Percentiles rank a stretch among this genome's conserved stretches.
phyloP scores from a whole-genome alignment of 1,139 yeast species.

The Kazachstania sp. region DNA sequence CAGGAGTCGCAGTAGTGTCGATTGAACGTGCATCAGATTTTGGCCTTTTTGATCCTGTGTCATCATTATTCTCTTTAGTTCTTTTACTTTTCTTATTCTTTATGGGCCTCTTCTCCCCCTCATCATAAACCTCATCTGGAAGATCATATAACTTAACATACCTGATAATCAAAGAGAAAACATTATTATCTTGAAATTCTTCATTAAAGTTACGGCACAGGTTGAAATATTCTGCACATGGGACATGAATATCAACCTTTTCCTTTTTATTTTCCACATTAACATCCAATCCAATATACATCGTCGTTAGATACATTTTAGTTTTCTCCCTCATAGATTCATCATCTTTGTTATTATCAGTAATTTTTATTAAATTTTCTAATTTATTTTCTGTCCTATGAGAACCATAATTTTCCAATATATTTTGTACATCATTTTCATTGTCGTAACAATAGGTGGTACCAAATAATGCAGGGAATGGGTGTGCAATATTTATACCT shows the following conservation, averaged over 20 bases:
- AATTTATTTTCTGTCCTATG: constrained; percentile 36
- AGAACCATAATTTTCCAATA: constrained; percentile 50
- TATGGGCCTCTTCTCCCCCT: constrained; percentile 66
- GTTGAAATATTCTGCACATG: constrained; percentile 81
- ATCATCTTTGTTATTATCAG: constrained; percentile 32
- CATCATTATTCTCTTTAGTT: constrained; percentile 14
- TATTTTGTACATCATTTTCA: constrained; percentile 46
- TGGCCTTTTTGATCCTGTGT: constrained; percentile 24
- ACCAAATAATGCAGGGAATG: constrained; percentile 72
- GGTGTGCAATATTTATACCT: constrained; percentile 80
- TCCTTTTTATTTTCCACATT: constrained; percentile 44
- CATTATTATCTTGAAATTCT: constrained; percentile 53
- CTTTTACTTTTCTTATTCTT: constrained; percentile 48
- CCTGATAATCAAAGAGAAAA: constrained; percentile 53
- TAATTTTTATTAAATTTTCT: constrained; percentile 29
- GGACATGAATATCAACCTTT: constrained; percentile 78
- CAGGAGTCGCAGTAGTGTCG: constrained; percentile 1
- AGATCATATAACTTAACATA: constrained; percentile 74
- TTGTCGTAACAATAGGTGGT: constrained; percentile 44
- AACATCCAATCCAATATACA: constrained; percentile 73
- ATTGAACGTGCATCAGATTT: constrained; percentile 18
- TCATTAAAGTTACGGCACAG: constrained; percentile 67
- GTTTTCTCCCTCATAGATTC: constrained; percentile 28
- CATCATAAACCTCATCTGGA: constrained; percentile 76
- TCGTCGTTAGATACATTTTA: constrained; percentile 58